Base-by-base conservation (phyloP, 352 stramenopile genomes). In the Phytophthora megakarya region DNA sequence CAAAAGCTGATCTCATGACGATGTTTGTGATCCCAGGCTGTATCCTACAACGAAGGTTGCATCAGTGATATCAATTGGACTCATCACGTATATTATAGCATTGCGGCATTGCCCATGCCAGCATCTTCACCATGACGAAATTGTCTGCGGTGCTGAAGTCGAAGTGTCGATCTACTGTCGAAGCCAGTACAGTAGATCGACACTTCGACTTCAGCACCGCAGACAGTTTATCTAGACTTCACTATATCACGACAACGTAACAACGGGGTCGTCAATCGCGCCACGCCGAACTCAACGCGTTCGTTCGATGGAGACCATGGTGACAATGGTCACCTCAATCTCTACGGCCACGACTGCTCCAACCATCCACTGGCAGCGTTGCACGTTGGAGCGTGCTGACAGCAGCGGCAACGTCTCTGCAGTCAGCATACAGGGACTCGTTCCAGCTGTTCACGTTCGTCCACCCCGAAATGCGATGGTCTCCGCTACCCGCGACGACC, bases 401-500 rank as follows among this genome's bases (percentile, higher is more conserved):
- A n/a, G n/a, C n/a, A n/a, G n/a, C 23, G 23, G 23, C 33, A 49
- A 33, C 33, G n/a, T 25, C 42, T 28, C 30, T 5, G 30, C 30
- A 35, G 30, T 35, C 4, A 35, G n/a, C n/a, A n/a, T n/a, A n/a
- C n/a, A n/a, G 44, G 15, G 38, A 23, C 6, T 11, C 9, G 10
- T 23, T 3, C 59, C 58, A 72, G 57, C 64, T 68, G 57, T 46
- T 62, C 33, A 39, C 40, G 21, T 25, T 32, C 53, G 10, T 57
- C 45, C 39, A 57, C 58, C 58, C 50, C 57, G 58, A 68, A 65
- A 68, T 51, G 33, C 25, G 25, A 64, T 22, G 26, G 57, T 56
- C 56, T 72, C 57, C 51, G 38, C 52, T 47, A 59, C 15, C 23
- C 28, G 2, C 25, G 8, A 32, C 30, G 12, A 32, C 12, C 26